Conservation (phyloP, 768 basidiomycete species). For the Auricularia sp. region DNA sequence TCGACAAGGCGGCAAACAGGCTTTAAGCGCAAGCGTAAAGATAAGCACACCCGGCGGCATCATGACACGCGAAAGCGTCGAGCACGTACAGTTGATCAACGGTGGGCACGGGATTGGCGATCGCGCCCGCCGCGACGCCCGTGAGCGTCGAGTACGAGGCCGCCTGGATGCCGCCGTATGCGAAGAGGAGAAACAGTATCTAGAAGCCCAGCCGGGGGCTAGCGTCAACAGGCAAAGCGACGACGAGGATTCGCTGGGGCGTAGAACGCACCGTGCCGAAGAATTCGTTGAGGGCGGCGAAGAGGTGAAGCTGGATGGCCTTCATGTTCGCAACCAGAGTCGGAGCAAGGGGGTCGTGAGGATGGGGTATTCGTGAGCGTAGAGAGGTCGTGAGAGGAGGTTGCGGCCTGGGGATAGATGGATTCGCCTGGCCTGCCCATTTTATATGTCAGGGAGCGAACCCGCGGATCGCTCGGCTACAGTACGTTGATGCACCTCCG, state of each 20-base stretch:
- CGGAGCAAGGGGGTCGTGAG: neutral
- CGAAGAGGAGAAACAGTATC: constrained; percentile 53
- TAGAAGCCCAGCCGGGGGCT: neutral
- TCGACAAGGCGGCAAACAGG: neutral
- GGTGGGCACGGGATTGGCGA: neutral
- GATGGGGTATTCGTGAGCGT: neutral
- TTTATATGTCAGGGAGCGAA: no score
- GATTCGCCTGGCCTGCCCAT: no score
- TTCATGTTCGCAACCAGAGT: neutral
- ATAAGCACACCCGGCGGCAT: neutral
- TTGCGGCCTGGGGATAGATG: no score
- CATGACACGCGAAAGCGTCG: neutral
- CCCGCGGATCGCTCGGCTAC: no score
- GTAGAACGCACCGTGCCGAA: neutral
- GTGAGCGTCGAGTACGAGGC: constrained; percentile 19
- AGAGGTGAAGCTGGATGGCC: neutral
- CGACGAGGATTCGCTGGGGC: neutral
- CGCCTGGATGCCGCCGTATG: constrained; percentile 55
- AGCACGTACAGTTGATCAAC: neutral
- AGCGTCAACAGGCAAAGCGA: neutral
- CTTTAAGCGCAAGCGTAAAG: neutral
- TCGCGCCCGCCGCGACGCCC: neutral
- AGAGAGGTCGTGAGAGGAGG: no score
- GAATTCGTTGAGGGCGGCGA: neutral
- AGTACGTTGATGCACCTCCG: no score